Evolutionary conservation across 495 filamentous ascomycete genomes (phyloP), one percentile per base, ranked within the genome.

Genomic region (Talaromyces stipitatus): DNA sequence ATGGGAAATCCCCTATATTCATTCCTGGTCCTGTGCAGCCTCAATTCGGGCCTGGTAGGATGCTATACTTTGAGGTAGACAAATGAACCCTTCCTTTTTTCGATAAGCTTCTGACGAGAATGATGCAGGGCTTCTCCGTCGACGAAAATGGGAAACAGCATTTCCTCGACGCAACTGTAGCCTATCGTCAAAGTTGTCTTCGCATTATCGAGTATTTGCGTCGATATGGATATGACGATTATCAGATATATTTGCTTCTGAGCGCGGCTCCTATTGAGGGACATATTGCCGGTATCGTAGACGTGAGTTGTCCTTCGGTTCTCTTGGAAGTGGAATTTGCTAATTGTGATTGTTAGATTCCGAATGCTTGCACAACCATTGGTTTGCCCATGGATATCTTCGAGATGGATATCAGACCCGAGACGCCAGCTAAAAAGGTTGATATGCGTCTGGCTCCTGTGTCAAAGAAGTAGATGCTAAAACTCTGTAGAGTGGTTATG

Each of bases 331-430:
- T 3, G 8, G 46, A 28, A 9, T 9, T 45, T 16, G 48, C 48
- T 18, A 14, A 28, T 50, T 14, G 14, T 28, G 1, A 3, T 46
- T 29, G n/a, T n/a, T 75, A 51, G 48, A 51, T 51, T 55, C 84
- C 82, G 1, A 86, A 86, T 68, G 90, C 91, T 0, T 97, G 92
- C 67, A 95, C 91, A 26, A 96, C 92, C 3, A 72, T 97, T 55
- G 89, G 91, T 0, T 69, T 97, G 36, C 92, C 92, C 11, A 91
- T 95, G 78, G 92, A 97, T 75, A 96, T 97, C 53, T 96, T 96
- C 62, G 90, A 94, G 66, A 95, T 97, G 68, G 91, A 96, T 69
- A 91, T 96, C 59, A 81, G 84, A 54, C 90, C 91, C 0, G 75
- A 79, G 30, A 81, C 81, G 0, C 76, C 78, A 11, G 82, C 77